Percentiles rank a stretch among this genome's conserved stretches.
Evolutionary conservation across 139 green algal genomes (phyloP).

Genomic region (Chlamydomonas sphaeroides): DNA sequence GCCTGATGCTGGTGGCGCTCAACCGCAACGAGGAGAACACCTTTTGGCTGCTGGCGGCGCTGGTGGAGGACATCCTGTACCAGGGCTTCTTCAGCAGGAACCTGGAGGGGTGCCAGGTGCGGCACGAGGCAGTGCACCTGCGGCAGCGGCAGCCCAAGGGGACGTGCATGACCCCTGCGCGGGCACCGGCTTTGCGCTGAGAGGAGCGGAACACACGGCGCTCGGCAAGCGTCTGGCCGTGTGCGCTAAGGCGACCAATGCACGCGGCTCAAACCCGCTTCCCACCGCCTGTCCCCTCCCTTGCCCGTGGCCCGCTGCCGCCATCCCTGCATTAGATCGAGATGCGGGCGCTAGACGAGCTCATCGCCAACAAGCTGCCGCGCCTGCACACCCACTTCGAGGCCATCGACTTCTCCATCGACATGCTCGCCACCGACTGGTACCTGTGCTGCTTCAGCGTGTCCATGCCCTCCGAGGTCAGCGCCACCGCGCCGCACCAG

Average conservation of each 20-base stretch:
- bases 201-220: too few species aligned
- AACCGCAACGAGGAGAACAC: slow-evolving; percentile 60
- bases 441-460: slow-evolving; percentile 80
- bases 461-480: slow-evolving; percentile 65
- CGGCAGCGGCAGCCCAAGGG: too few species aligned
- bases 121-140: too few species aligned
- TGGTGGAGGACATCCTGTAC: slow-evolving; percentile 76
- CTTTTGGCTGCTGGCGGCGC: slow-evolving; percentile 64
- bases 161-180: too few species aligned
- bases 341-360: slow-evolving; percentile 65
- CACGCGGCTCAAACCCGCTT: too few species aligned
- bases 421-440: slow-evolving; percentile 88
- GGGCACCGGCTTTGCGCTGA: too few species aligned
- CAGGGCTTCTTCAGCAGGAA: slow-evolving; percentile 76
- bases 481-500: too few species aligned
- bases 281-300: too few species aligned
- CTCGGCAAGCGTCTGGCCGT: too few species aligned
- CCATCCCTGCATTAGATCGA: too few species aligned
- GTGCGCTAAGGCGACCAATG: too few species aligned
- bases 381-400: slow-evolving; percentile 70
- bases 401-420: slow-evolving; percentile 74
- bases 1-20: slow-evolving; percentile 77
- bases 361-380: slow-evolving; percentile 76
- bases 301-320: too few species aligned
- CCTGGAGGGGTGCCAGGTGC: slow-evolving; percentile 81